Evolutionary conservation across 306 rosid species (phyloP).

Genomic region (Lithocarpus polystachyus): DNA sequence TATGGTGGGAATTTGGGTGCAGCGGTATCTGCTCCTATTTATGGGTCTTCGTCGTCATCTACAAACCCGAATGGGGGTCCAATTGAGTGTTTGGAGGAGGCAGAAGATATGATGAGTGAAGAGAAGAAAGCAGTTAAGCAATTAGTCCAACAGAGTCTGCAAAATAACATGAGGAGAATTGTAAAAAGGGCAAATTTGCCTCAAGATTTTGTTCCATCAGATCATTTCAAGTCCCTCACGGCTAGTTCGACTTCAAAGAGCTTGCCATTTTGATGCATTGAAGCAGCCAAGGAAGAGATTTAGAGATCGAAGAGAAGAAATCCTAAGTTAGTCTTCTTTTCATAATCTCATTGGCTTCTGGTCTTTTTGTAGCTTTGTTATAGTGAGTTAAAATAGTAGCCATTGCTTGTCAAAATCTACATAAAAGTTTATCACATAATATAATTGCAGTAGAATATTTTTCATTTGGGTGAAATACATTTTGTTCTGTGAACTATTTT

Average conservation of each 20-base stretch:
- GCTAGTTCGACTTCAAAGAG: conserved; percentile 87
- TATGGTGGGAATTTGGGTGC: conserved; percentile 50
- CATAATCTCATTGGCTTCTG: conserved; percentile 31
- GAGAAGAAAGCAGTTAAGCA: conserved; percentile 97
- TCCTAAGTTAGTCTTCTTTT: conserved; percentile 42
- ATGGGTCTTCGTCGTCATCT: conserved; percentile 56
- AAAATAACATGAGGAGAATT: conserved; percentile 85
- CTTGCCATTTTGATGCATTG: conserved; percentile 67
- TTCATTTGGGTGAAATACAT: conserved; percentile 2
- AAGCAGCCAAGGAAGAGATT: conserved; percentile 21
- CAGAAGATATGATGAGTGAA: conserved; percentile 68
- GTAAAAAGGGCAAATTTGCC: conserved; percentile 92
- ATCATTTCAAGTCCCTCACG: conserved; percentile 69
- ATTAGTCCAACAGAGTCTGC: conserved; percentile 89
- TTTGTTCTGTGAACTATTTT: conserved; percentile 8
- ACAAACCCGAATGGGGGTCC: conserved; percentile 38
- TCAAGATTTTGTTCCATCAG: conserved; percentile 75
- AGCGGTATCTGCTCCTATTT: conserved; percentile 77
- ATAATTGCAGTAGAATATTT: conserved; percentile 1
- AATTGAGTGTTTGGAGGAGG: conserved; percentile 45
- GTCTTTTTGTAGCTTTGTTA: conserved; percentile 22
- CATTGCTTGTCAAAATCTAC: conserved; percentile 22
- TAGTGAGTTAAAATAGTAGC: conserved; percentile 17
- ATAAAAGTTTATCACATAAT: conserved; percentile 24
- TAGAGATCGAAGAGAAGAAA: conserved; percentile 30